These are phyloP conservation scores for Arthrobotrys musiformis DNA, from an alignment of 2,329 filamentous ascomycete genomes.

Conservation along the genomic window DNA sequence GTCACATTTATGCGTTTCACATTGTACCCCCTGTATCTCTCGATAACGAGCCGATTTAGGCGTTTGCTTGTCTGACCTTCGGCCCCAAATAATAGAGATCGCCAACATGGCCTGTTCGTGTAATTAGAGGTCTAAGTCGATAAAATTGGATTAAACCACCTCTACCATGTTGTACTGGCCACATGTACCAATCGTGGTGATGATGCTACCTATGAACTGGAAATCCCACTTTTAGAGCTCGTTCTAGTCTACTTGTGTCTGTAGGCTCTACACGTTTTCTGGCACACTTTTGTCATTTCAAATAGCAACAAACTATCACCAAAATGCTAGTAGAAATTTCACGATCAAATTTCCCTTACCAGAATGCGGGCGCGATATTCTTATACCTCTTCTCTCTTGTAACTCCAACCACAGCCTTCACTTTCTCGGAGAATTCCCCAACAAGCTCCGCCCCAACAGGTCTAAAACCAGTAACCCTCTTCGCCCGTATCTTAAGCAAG, in stretches of 20 bases:
- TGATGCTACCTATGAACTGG: not conserved
- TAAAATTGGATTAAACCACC: not conserved
- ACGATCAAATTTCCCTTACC: not conserved
- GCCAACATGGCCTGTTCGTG: not conserved
- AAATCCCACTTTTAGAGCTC: not conserved
- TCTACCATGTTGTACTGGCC: not conserved
- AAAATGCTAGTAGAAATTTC: not conserved
- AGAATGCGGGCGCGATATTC: not conserved
- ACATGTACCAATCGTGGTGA: not conserved
- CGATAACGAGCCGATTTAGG: not conserved
- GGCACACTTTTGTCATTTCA: too few relatives aligned
- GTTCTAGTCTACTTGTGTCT: not conserved
- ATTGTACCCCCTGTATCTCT: not conserved
- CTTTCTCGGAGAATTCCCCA: not conserved
- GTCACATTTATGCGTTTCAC: conserved; percentile 6
- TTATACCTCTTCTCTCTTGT: not conserved
- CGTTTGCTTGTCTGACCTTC: too few relatives aligned
- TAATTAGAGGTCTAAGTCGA: not conserved
- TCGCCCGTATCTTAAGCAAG: not conserved
- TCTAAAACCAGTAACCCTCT: not conserved
- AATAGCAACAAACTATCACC: not conserved
- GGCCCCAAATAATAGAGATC: not conserved
- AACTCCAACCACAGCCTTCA: too few relatives aligned
- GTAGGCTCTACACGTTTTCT: not conserved
- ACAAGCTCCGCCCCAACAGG: not conserved